Evolutionary conservation across 2,329 filamentous ascomycete species (phyloP).

Genomic region (Dactylellina drechsleri): DNA sequence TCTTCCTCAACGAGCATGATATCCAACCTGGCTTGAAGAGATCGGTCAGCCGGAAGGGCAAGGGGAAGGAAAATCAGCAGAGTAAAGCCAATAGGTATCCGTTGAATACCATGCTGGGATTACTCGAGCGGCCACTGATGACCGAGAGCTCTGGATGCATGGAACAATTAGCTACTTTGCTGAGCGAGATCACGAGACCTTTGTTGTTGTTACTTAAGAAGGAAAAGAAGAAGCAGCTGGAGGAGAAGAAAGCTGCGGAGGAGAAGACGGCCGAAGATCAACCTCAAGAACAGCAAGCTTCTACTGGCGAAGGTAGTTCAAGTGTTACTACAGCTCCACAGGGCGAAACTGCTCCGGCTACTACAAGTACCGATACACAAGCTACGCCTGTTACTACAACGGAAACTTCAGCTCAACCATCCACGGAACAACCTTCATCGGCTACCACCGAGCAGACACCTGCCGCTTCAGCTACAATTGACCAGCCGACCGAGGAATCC

Average conservation of each 20-base stretch:
- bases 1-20: conserved; percentile 96
- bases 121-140: conserved; percentile 92
- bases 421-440: conserved; percentile 1
- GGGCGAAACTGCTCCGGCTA: background rate
- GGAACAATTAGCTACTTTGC: conserved; percentile 86
- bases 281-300: conserved; percentile 20
- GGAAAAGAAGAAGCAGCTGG: conserved; percentile 74
- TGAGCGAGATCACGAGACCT: conserved; percentile 88
- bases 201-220: conserved; percentile 83
- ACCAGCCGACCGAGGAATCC: conserved; percentile 57
- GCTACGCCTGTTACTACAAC: conserved; percentile 16
- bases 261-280: conserved; percentile 60
- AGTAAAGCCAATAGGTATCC: conserved; percentile 85
- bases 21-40: conserved; percentile 80
- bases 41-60: conserved; percentile 79
- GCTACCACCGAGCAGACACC: conserved; percentile 11
- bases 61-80: conserved; percentile 73
- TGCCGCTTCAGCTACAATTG: conserved; percentile 1
- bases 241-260: conserved; percentile 64
- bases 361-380: conserved; percentile 9
- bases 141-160: conserved; percentile 98
- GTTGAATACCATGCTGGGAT: conserved; percentile 85
- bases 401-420: conserved; percentile 7
- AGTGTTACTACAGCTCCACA: conserved; percentile 3
- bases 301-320: conserved; percentile 13